Percentiles rank a stretch among this genome's conserved stretches.
Evolutionary conservation across 176 grass and related monocot species (phyloP).

Genomic region (Hyparrhenia diplandra): DNA sequence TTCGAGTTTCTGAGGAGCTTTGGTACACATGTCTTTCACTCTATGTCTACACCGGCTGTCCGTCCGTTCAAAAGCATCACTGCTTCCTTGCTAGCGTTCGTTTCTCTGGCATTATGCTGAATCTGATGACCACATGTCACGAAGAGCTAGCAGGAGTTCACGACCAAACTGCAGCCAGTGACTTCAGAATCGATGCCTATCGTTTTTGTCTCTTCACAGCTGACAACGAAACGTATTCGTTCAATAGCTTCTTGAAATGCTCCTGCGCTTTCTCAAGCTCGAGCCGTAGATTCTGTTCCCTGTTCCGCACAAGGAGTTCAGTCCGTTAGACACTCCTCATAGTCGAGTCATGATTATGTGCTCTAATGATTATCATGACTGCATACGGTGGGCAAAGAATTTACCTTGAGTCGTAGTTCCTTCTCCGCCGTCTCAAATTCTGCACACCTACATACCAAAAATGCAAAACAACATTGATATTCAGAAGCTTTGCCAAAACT

Average conservation of each 20-base stretch:
- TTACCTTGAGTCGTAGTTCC: conserved; percentile 40
- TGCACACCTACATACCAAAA: conserved; percentile 12
- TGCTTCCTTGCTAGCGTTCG: not conserved
- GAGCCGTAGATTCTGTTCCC: conserved; percentile 11
- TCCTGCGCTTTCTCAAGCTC: conserved; percentile 22
- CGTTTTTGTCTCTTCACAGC: not conserved
- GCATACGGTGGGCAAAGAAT: not conserved
- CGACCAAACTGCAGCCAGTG: not conserved
- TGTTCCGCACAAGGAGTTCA: not conserved
- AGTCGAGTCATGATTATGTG: not conserved
- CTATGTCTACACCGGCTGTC: not conserved
- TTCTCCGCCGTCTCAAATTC: conserved; percentile 10
- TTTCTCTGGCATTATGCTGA: not conserved
- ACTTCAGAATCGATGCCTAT: not conserved
- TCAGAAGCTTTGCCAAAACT: not conserved
- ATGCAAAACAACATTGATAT: not conserved
- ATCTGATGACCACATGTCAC: not conserved
- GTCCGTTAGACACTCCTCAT: not conserved
- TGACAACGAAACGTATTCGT: conserved; percentile 22
- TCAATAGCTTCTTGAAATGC: not conserved
- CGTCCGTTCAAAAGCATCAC: not conserved
- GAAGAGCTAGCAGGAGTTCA: not conserved
- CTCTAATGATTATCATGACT: not conserved
- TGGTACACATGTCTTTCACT: not conserved
- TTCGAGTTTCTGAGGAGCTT: not conserved